Conservation (phyloP, 2,329 filamentous ascomycete genomes). For the Fusarium scirpi region DNA sequence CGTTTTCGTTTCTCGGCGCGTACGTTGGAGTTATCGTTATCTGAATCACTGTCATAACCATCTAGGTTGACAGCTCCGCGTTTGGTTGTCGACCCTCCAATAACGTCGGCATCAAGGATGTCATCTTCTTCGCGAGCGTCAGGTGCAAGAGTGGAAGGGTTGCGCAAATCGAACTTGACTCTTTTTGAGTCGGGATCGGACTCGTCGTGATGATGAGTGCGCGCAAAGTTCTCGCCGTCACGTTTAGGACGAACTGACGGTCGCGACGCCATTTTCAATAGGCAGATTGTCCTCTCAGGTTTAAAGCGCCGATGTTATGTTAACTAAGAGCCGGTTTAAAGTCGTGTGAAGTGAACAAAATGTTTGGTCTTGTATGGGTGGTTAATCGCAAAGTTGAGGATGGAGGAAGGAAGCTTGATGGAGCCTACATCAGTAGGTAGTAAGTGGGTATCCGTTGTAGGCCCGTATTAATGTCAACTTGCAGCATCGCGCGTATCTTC, state of each 20-base stretch:
- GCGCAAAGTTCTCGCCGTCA: constrained; percentile 82
- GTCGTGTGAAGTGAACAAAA: background rate
- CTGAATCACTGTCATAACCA: constrained; percentile 95
- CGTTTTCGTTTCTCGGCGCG: constrained; percentile 72
- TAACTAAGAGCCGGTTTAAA: background rate
- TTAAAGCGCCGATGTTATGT: background rate
- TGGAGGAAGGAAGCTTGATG: constrained; percentile 22
- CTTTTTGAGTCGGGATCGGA: constrained; percentile 71
- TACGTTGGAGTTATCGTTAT: constrained; percentile 87
- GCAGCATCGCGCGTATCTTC: background rate
- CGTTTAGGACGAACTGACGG: constrained; percentile 83
- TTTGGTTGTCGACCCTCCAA: constrained; percentile 84
- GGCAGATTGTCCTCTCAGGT: background rate
- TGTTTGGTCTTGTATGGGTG: background rate
- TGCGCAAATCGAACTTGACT: constrained; percentile 92
- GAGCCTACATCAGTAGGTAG: constrained; percentile 12
- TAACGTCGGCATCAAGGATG: constrained; percentile 90
- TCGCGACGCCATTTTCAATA: constrained; percentile 63
- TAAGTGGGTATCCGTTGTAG: background rate
- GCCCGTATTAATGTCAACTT: background rate
- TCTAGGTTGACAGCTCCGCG: constrained; percentile 96
- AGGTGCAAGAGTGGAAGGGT: constrained; percentile 90
- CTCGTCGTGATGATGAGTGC: constrained; percentile 74
- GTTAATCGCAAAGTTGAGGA: constrained; percentile 18
- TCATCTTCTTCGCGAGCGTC: constrained; percentile 79